Evolutionary conservation across 805 yeast species (phyloP).

Genomic region (Sugiyamaella mastotermitis): DNA sequence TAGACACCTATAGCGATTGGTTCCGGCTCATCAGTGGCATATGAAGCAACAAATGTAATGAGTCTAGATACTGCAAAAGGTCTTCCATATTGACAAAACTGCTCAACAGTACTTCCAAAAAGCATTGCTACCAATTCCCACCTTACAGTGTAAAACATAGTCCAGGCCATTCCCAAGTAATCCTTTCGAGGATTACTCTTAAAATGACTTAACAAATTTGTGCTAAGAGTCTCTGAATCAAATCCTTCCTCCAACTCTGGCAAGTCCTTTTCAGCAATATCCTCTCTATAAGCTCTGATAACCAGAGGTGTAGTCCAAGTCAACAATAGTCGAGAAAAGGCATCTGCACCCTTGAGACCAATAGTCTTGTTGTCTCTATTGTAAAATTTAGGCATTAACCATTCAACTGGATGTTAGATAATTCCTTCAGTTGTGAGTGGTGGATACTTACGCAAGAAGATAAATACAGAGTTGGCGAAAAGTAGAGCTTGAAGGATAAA

Average conservation of each 20-base stretch:
- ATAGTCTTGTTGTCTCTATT: background rate
- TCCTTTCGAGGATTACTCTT: conserved; percentile 36
- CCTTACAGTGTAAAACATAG: conserved; percentile 4
- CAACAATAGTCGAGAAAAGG: conserved; percentile 9
- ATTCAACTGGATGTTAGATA: conserved; percentile 5
- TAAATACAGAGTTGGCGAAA: conserved; percentile 1
- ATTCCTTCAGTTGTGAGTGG: background rate
- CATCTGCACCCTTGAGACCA: conserved; percentile 8
- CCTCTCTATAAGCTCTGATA: conserved; percentile 2
- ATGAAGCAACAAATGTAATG: conserved; percentile 46
- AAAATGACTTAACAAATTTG: conserved; percentile 50
- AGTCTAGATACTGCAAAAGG: conserved; percentile 65
- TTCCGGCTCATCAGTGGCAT: conserved; percentile 25
- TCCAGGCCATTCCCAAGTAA: conserved; percentile 33
- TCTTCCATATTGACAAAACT: conserved; percentile 60
- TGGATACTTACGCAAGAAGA: conserved; percentile 5
- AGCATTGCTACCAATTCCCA: conserved; percentile 4
- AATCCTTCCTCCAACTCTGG: conserved; percentile 65
- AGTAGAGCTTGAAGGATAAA: conserved; percentile 1
- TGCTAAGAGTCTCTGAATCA: conserved; percentile 42
- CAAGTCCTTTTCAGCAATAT: conserved; percentile 43
- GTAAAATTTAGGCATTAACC: conserved; percentile 8
- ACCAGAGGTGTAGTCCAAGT: conserved; percentile 12
- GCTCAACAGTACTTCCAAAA: conserved; percentile 47
- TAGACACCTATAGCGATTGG: conserved; percentile 47